phyloP scores from a whole-genome alignment of 306 rosid species.

The Lathyrus aphaca region DNA sequence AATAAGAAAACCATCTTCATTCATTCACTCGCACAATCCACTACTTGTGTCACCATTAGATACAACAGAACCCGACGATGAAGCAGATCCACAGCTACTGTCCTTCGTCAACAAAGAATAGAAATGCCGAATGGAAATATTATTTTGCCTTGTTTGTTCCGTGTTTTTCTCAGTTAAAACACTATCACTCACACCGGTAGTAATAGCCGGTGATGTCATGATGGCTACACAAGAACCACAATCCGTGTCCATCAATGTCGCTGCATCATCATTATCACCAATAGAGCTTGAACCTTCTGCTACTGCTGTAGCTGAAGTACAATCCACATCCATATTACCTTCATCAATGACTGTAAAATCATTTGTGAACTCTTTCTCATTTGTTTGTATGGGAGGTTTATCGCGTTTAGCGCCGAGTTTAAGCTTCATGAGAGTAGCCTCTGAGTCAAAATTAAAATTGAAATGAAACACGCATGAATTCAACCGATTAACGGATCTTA shows the following conservation, averaged over 20 bases:
- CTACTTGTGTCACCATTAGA: constrained; percentile 1
- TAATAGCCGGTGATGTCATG: not conserved
- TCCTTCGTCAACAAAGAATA: constrained; percentile 42
- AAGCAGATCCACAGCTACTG: constrained; percentile 23
- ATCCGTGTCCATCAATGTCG: constrained; percentile 52
- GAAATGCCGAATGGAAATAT: constrained; percentile 60
- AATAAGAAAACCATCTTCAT: constrained; percentile 14
- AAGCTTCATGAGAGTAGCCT: constrained; percentile 82
- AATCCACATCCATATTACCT: constrained; percentile 37
- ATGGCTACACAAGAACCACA: constrained; percentile 33
- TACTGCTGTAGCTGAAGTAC: not conserved
- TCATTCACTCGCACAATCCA: constrained; percentile 33
- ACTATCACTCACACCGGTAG: constrained; percentile 10
- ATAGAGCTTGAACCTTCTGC: constrained; percentile 35
- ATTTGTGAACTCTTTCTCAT: constrained; percentile 25
- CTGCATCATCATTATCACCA: constrained; percentile 32
- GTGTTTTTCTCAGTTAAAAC: constrained; percentile 30
- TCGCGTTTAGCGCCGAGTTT: constrained; percentile 69
- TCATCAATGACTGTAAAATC: constrained; percentile 46
- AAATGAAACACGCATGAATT: not conserved
- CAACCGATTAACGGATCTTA: not conserved
- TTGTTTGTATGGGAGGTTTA: constrained; percentile 29
- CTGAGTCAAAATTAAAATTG: constrained; percentile 48
- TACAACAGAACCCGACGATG: constrained; percentile 38
- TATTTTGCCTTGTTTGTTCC: constrained; percentile 22